Evolutionary conservation across 305 asterid genomes (phyloP), one percentile per base, ranked within the genome.

Genomic region (Fraxinus nigra): DNA sequence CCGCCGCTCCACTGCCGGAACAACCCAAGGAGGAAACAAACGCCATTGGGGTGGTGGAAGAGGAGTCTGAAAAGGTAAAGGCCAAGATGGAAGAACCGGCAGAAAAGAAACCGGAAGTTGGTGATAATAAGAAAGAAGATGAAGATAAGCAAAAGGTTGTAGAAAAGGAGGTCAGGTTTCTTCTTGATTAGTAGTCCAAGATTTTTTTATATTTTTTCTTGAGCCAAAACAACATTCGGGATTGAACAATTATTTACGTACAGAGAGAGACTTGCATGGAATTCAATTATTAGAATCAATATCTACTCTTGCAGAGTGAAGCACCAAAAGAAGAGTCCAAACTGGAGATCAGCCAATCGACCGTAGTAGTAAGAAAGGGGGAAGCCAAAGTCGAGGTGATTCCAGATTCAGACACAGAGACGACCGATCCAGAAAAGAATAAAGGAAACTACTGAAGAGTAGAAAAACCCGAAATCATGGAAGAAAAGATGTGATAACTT

Each of bases 1-100:
- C 82, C 72, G 77, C 69, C 33, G 85, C 76, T n/a, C 91, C 89
- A 16, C 80, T 87, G 9, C 93, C 90, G 1, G 90, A 90, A 56
- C 89, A 34, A 43, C 83, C 85, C 9, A 84, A 84, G 84, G 94
- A 91, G 86, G 91, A 86, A 22, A 46, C 80, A 70, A 22, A 86
- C 70, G 24, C 78, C 32, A 11, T 75, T 59, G 40, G 79, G 75
- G 84, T 72, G 14, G 34, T 38, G 10, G 87, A 84, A 76, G 82
- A 78, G 59, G 33, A 78, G 43, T 61, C 14, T 22, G 70, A 22
- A 61, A 61, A 37, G 43, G 43, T 56, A 6, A 20, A 56, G 40
- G 67, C 28, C 18, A 77, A 79, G 33, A 75, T 20, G 1, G 78
- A 20, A 48, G 82, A 75, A 40, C 35, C 13, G 18, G 37, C 35